phyloP scores from a whole-genome alignment of 768 basidiomycete genomes.

The Boletus reticuloceps region DNA sequence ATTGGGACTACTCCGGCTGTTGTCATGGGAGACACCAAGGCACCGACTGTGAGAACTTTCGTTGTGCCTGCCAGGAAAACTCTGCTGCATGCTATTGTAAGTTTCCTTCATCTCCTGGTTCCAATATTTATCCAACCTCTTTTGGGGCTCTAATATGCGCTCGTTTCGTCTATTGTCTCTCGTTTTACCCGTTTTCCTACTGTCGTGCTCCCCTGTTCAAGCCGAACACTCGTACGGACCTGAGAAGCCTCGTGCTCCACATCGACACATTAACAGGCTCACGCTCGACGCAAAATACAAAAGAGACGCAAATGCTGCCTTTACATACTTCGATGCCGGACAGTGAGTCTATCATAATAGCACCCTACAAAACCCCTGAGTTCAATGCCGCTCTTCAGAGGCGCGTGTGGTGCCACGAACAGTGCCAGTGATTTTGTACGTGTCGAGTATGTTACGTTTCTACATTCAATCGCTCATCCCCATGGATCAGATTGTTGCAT shows the following conservation, averaged over 20 bases:
- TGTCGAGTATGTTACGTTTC: neutral
- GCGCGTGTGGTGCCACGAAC: slow-evolving; percentile 36
- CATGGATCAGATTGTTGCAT: slow-evolving; percentile 40
- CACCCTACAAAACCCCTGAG: neutral
- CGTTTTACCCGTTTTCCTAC: slow-evolving; percentile 18
- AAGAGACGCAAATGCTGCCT: slow-evolving; percentile 14
- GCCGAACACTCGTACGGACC: slow-evolving; percentile 12
- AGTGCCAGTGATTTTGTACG: slow-evolving; percentile 28
- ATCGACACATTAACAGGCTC: slow-evolving; percentile 1
- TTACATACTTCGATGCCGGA: slow-evolving; percentile 30
- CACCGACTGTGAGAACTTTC: neutral
- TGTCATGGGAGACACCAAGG: no score
- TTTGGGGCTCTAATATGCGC: slow-evolving; percentile 23
- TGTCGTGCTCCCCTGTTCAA: slow-evolving; percentile 9
- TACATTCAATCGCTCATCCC: neutral
- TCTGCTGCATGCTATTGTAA: no score
- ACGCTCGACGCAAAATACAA: slow-evolving; percentile 8
- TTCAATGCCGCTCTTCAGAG: slow-evolving; percentile 27
- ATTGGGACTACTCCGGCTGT: no score
- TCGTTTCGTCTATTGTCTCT: slow-evolving; percentile 25
- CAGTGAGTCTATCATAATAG: slow-evolving; percentile 11
- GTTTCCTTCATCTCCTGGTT: no score
- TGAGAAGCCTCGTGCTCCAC: slow-evolving; percentile 8
- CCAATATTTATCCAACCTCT: neutral
- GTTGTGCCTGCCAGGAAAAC: no score